These are phyloP conservation scores for Holtermannia corniformis DNA, from an alignment of 768 basidiomycete genomes.

Conservation along the genomic window DNA sequence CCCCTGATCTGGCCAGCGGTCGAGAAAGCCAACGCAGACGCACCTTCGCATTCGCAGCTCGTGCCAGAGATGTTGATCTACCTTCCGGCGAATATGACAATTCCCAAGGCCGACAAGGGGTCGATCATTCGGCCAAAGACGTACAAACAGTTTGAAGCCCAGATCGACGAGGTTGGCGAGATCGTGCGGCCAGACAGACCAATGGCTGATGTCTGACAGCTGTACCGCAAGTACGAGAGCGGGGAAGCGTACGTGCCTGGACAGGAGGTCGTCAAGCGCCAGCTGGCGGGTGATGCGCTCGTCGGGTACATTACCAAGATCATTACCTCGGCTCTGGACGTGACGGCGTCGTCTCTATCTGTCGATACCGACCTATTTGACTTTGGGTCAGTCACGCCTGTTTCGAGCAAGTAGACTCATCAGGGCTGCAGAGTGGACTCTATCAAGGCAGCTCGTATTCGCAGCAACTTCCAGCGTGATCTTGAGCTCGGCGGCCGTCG, in stretches of 20 bases:
- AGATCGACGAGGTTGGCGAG: too few relatives aligned
- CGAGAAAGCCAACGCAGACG: too few relatives aligned
- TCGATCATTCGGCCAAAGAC: too few relatives aligned
- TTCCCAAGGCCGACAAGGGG: too few relatives aligned
- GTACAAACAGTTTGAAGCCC: too few relatives aligned
- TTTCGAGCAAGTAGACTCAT: conserved; percentile 30
- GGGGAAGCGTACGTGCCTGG: too few relatives aligned
- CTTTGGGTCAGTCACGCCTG: conserved; percentile 36
- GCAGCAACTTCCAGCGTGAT: not conserved
- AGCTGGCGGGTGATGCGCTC: conserved; percentile 2
- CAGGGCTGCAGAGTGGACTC: conserved; percentile 23
- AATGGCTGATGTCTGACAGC: conserved; percentile 26
- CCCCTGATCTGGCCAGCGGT: too few relatives aligned
- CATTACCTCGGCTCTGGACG: not conserved
- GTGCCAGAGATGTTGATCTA: too few relatives aligned
- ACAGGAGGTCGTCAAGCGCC: conserved; percentile 7
- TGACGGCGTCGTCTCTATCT: conserved; percentile 8
- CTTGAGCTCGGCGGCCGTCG: conserved; percentile 13
- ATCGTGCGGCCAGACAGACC: too few relatives aligned
- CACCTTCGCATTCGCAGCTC: too few relatives aligned
- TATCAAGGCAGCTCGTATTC: too few relatives aligned
- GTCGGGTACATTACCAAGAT: conserved; percentile 4
- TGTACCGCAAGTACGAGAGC: conserved; percentile 13
- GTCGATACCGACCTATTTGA: conserved; percentile 33
- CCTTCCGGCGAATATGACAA: too few relatives aligned